A percentile compares a stretch with the other conserved stretches of the same genome.
Conservation (phyloP, 1,284 basidiomycete genomes). For the Ustilago cynodontis region DNA sequence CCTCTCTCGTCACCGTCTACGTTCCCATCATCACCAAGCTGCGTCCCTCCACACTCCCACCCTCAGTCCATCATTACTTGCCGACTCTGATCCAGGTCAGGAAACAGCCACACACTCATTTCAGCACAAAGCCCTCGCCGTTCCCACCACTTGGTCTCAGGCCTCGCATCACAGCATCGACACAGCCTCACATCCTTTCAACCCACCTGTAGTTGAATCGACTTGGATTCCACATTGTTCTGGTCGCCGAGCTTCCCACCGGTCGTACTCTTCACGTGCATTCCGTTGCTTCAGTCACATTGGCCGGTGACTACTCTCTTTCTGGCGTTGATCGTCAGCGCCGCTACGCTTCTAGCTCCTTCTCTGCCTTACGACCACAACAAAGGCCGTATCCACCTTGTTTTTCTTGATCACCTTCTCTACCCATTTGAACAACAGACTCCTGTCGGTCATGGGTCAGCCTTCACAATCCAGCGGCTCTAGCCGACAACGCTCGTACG, state of each 20-base stretch:
- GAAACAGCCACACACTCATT: slow-evolving; percentile 3
- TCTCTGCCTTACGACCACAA: background rate
- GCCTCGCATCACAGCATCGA: slow-evolving; percentile 4
- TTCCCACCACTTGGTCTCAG: slow-evolving; percentile 2
- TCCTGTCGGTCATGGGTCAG: slow-evolving; percentile 41
- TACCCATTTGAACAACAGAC: background rate
- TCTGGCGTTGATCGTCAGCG: slow-evolving; percentile 7
- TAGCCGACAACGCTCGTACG: slow-evolving; percentile 39
- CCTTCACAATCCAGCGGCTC: slow-evolving; percentile 22
- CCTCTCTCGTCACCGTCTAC: background rate
- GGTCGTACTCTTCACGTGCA: background rate
- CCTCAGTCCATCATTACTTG: background rate
- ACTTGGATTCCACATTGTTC: slow-evolving; percentile 6
- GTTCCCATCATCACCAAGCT: background rate
- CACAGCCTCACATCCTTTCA: slow-evolving; percentile 10
- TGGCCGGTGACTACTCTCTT: slow-evolving; percentile 18
- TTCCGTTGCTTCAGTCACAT: slow-evolving; percentile 6
- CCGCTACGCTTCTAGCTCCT: no score
- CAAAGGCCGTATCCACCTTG: no score
- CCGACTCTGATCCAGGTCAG: background rate
- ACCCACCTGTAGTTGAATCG: background rate
- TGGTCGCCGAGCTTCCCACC: background rate
- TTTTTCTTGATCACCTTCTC: background rate
- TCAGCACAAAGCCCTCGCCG: slow-evolving; percentile 6
- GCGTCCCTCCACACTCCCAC: background rate